Conservation (phyloP, 1,284 basidiomycete species). For the Boletus mariae region DNA sequence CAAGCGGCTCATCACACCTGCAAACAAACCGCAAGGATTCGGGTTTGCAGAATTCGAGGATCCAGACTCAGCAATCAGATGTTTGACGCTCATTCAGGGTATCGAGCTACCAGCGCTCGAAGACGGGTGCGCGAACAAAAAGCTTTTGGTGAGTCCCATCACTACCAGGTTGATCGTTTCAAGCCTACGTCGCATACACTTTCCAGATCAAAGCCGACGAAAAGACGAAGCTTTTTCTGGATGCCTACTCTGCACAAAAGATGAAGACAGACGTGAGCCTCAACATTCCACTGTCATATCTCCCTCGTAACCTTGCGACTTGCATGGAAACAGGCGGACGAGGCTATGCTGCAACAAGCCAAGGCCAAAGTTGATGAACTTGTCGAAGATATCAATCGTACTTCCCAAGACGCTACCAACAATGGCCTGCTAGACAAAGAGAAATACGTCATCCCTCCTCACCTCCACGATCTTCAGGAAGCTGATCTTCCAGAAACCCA, state of each 20-base stretch:
- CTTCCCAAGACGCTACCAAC: constrained; percentile 64
- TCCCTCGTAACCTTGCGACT: neutral
- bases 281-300: neutral
- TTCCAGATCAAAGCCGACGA: constrained; percentile 87
- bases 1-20: constrained; percentile 85
- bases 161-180: constrained; percentile 24
- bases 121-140: constrained; percentile 81
- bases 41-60: constrained; percentile 93
- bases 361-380: constrained; percentile 54
- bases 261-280: constrained; percentile 70
- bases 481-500: constrained; percentile 95
- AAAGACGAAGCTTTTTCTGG: constrained; percentile 83
- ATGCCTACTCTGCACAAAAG: constrained; percentile 77
- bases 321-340: constrained; percentile 51
- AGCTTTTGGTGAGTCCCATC: constrained; percentile 67
- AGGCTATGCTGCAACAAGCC: constrained; percentile 47
- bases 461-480: constrained; percentile 92
- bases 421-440: constrained; percentile 69
- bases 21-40: constrained; percentile 91
- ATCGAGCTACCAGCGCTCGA: constrained; percentile 85
- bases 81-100: constrained; percentile 76
- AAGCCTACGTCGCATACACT: constrained; percentile 36
- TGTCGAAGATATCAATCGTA: constrained; percentile 57
- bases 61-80: constrained; percentile 82
- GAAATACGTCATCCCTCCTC: constrained; percentile 87